phyloP scores from a whole-genome alignment of 1,284 basidiomycete genomes.

The Microstroma glucosiphilum region DNA sequence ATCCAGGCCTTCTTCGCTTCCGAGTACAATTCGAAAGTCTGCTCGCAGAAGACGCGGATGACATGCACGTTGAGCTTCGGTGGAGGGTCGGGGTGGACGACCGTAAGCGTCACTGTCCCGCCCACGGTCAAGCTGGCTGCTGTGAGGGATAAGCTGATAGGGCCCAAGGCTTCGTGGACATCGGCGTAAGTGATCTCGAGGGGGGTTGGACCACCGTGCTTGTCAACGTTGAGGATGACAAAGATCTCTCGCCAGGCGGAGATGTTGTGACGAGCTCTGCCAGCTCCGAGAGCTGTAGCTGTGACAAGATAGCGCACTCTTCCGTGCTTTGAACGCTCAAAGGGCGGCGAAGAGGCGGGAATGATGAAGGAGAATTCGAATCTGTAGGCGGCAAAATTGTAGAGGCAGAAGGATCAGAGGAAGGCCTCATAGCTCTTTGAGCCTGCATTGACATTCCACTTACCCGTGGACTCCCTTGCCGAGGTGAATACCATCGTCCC shows the following conservation, averaged over 20 bases:
- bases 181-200: slow-evolving; percentile 48
- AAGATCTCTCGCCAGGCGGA: slow-evolving; percentile 42
- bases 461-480: slow-evolving; percentile 40
- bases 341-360: slow-evolving; percentile 42
- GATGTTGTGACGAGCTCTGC: slow-evolving; percentile 34
- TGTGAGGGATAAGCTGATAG: slow-evolving; percentile 38
- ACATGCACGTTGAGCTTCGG: slow-evolving; percentile 43
- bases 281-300: slow-evolving; percentile 42
- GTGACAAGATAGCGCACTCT: slow-evolving; percentile 44
- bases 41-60: slow-evolving; percentile 44
- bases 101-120: slow-evolving; percentile 33
- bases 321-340: slow-evolving; percentile 44
- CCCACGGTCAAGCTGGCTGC: slow-evolving; percentile 46
- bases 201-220: slow-evolving; percentile 40
- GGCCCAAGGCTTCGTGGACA: slow-evolving; percentile 43
- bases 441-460: background rate
- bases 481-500: slow-evolving; percentile 27
- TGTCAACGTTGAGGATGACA: slow-evolving; percentile 39
- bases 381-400: slow-evolving; percentile 1
- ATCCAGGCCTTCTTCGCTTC: slow-evolving; percentile 36
- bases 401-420: no score
- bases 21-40: slow-evolving; percentile 46
- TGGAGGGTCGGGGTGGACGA: slow-evolving; percentile 45
- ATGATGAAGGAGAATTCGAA: slow-evolving; percentile 49
- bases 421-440: background rate